phyloP scores from a whole-genome alignment of 202 grass and related monocot genomes.

The Thinopyrum obtusiflorum region DNA sequence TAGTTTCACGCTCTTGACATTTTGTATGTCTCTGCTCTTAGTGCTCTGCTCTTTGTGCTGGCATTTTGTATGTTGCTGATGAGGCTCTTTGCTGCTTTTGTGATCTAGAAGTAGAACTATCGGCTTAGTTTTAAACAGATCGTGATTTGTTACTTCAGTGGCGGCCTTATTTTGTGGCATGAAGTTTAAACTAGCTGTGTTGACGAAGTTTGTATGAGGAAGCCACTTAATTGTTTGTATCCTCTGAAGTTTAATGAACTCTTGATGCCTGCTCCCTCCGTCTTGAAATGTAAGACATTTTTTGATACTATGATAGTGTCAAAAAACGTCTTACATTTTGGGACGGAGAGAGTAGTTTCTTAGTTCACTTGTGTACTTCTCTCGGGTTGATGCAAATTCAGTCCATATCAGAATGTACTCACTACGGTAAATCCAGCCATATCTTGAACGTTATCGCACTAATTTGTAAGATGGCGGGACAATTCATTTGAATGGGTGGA shows the following conservation, averaged over 20 bases:
- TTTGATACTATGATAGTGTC: no score
- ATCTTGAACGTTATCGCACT: no score
- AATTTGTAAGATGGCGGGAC: not conserved
- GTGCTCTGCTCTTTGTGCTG: not conserved
- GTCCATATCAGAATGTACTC: no score
- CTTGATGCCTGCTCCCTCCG: not conserved
- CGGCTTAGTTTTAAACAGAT: not conserved
- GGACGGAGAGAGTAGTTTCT: not conserved
- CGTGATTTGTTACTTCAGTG: not conserved
- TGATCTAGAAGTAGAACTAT: not conserved
- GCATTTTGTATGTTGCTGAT: not conserved
- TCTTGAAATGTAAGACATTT: no score
- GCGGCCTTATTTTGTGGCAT: not conserved
- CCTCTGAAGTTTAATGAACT: not conserved
- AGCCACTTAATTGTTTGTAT: not conserved
- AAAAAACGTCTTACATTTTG: no score
- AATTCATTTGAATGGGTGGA: not conserved
- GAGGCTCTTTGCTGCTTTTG: not conserved
- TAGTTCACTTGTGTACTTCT: not conserved
- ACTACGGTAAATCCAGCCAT: no score
- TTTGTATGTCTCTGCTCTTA: no score
- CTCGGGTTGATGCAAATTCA: no score
- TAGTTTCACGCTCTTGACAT: not conserved
- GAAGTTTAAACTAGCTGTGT: not conserved
- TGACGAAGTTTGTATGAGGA: not conserved